A percentile compares a stretch with the other conserved stretches of the same genome.
Conservation (phyloP, 2,329 filamentous ascomycete genomes). For the Colletotrichum cordylinicola region DNA sequence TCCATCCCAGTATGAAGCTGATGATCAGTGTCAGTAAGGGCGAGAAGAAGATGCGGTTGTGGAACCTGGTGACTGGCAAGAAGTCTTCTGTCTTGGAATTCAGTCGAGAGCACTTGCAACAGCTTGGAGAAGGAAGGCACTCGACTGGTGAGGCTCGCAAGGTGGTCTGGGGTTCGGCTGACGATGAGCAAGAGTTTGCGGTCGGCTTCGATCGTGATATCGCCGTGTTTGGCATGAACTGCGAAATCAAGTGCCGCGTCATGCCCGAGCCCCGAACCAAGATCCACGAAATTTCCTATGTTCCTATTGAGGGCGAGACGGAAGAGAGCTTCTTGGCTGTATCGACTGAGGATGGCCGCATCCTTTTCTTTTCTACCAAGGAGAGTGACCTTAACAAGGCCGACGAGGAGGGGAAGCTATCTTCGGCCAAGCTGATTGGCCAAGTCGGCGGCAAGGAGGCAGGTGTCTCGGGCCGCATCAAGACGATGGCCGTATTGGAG, state of each 20-base stretch:
- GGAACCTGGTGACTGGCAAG: slow-evolving; percentile 96
- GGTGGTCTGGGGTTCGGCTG: slow-evolving; percentile 79
- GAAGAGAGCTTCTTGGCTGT: slow-evolving; percentile 70
- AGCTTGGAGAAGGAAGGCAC: slow-evolving; percentile 78
- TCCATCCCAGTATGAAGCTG: slow-evolving; percentile 95
- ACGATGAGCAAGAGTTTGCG: slow-evolving; percentile 82
- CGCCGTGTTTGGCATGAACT: slow-evolving; percentile 88
- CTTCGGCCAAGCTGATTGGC: slow-evolving; percentile 72
- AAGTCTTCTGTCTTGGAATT: slow-evolving; percentile 95
- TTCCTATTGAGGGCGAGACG: slow-evolving; percentile 56
- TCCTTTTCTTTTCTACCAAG: slow-evolving; percentile 82
- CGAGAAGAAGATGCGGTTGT: slow-evolving; percentile 89
- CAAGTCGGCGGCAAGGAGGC: slow-evolving; percentile 77
- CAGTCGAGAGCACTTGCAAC: slow-evolving; percentile 71
- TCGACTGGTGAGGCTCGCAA: slow-evolving; percentile 81
- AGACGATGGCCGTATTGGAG: slow-evolving; percentile 79
- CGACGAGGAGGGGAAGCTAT: slow-evolving; percentile 40
- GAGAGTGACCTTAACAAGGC: slow-evolving; percentile 47
- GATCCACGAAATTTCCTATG: slow-evolving; percentile 81
- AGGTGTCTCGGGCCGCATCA: slow-evolving; percentile 76
- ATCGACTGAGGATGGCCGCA: slow-evolving; percentile 88
- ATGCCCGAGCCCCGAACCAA: slow-evolving; percentile 75
- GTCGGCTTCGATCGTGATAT: slow-evolving; percentile 88
- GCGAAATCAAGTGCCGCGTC: slow-evolving; percentile 77
- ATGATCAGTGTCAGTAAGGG: slow-evolving; percentile 93